Base-by-base conservation (phyloP, 345 rosid species). In the Eucalyptus curtisii region DNA sequence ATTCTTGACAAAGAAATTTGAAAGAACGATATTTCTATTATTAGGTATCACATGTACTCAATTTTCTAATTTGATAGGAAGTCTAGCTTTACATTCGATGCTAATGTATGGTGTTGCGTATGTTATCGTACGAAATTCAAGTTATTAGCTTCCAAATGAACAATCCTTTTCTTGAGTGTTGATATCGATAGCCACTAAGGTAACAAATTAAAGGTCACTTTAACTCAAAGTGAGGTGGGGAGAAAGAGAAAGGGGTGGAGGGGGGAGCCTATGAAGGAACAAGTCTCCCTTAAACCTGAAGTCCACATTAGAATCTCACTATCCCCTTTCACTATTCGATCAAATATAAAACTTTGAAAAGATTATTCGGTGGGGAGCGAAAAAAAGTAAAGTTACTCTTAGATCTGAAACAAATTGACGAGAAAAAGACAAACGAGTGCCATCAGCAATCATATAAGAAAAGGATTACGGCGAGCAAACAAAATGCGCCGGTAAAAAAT, bases 41-140 rank as follows among this genome's bases (percentile, higher is more conserved):
- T 71, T 19, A 71, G 14, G 4, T 2, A 6, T 19, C 27, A 10
- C 13, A 3, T 10, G 27, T 19, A 20, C 45, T 37, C 4, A 2
- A 2, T 19, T 71, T 33, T 37, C 8, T 37, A 20, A 40, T 20
- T 76, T 11, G 27, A 76, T 37, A 2, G 5, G 2, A 76, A 37
- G 2, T 10, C 47, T 37, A 76, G 15, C 5, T 4, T 76, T 37
- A 76, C 19, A 20, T 37, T 5, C 4, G 8, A 10, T 76, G 10
- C 1, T 3, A 6, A 20, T 6, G 3, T 19, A 10, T 10, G 0
- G 15, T 37, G 5, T 37, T 11, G 47, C 1, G 3, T 19, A 6
- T 40, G 4, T 20, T 40, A 6, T n/a, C 8, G 9, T n/a, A 37
- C 1, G 8, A 76, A 76, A 19, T 37, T 76, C 6, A 37, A 68